These are phyloP conservation scores for Amanita rubescens DNA, from an alignment of 768 basidiomycete genomes.

Conservation along the genomic window DNA sequence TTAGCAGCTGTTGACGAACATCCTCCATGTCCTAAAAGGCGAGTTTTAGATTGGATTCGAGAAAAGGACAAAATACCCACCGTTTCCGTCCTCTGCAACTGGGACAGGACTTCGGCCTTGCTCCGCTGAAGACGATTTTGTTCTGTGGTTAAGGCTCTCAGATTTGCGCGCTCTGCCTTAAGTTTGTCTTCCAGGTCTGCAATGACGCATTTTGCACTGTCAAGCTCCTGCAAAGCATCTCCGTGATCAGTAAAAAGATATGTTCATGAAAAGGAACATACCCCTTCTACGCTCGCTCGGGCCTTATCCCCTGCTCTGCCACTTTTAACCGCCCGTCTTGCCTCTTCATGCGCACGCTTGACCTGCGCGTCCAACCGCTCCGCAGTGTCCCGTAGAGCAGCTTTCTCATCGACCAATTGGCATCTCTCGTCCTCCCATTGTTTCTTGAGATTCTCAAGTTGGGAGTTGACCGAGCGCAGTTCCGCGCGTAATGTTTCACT, in stretches of 20 bases:
- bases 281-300: constrained; percentile 47
- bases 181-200: constrained; percentile 65
- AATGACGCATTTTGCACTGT: constrained; percentile 56
- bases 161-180: constrained; percentile 59
- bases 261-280: constrained; percentile 22
- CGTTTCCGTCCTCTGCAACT: constrained; percentile 65
- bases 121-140: constrained; percentile 58
- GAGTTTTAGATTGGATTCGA: not conserved
- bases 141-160: constrained; percentile 57
- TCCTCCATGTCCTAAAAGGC: constrained; percentile 67
- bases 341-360: constrained; percentile 50
- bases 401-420: constrained; percentile 61
- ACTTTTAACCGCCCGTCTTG: constrained; percentile 42
- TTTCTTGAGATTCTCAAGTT: constrained; percentile 57
- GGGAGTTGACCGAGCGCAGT: constrained; percentile 51
- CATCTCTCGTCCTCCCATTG: constrained; percentile 66
- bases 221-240: constrained; percentile 50
- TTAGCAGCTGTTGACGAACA: constrained; percentile 59
- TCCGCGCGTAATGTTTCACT: constrained; percentile 57
- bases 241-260: constrained; percentile 3
- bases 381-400: constrained; percentile 62
- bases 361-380: constrained; percentile 59
- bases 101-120: constrained; percentile 51
- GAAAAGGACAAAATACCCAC: constrained; percentile 30
- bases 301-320: constrained; percentile 42